Evolutionary conservation across 2,329 filamentous ascomycete genomes (phyloP), one percentile per base, ranked within the genome.

Genomic region (Phoma sp.): DNA sequence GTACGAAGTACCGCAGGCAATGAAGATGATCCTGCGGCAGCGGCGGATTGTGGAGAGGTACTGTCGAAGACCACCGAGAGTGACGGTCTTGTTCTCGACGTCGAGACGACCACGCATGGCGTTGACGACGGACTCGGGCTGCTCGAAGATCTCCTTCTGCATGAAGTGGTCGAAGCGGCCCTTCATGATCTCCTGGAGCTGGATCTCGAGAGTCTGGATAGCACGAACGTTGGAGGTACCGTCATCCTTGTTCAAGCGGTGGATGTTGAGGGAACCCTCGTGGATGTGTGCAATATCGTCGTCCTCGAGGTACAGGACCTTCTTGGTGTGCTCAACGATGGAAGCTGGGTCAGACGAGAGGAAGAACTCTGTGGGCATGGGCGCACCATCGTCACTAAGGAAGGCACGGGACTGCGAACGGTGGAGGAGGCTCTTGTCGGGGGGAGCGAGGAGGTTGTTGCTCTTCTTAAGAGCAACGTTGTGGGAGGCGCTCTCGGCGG

Each of bases 121-220:
- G 86, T 99, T 99, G 82, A 99, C 88, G 58, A 99, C 91, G 11
- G 95, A 99, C 81, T 99, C 95, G 73, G 95, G 95, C 83, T 99
- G 95, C 84, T 99, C 95, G 78, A 99, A 99, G 73, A 99, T 99
- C 79, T 99, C 95, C 87, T 99, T 99, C 78, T 99, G 95, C 95
- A 99, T 99, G 84, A 97, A 99, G 82, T 99, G 95, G 78, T 99
- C 95, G 79, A 98, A 99, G 77, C 95, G 96, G 79, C 95, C 95
- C 89, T 99, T 99, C 95, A 99, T 99, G 80, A 99, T 99, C 83
- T 99, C 93, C 83, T 99, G 95, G 62, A 99, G 89, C 83, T 99
- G 92, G 45, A 99, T 90, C 83, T 99, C 95, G 52, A 99, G 86
- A 51, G 95, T 99, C 85, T 99, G 95, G 77, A 99, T 99, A 69